Evolutionary conservation across 257 asterid genomes (phyloP).

Genomic region (Solanum lycopersicoides): DNA sequence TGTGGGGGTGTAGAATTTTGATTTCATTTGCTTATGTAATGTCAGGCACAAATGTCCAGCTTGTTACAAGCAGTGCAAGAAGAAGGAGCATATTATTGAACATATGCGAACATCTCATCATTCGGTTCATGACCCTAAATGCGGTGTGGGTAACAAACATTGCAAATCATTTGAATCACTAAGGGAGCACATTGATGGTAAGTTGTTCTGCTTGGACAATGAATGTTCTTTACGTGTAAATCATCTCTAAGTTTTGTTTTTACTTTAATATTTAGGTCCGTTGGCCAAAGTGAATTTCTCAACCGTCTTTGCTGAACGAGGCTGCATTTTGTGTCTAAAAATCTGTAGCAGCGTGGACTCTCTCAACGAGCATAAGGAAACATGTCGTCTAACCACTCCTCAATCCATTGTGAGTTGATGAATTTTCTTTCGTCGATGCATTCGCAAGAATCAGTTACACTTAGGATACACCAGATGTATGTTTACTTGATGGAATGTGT

Average conservation of each 20-base stretch:
- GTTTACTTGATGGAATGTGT: too few species aligned
- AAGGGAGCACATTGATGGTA: not conserved
- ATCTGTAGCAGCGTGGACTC: not conserved
- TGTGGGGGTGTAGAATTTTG: not conserved
- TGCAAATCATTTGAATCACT: not conserved
- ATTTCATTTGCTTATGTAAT: not conserved
- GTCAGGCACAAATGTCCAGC: too few species aligned
- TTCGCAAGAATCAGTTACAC: too few species aligned
- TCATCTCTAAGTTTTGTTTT: not conserved
- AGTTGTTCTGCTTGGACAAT: not conserved
- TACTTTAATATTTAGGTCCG: not conserved
- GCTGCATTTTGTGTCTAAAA: not conserved
- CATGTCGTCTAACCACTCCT: not conserved
- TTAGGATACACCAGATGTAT: too few species aligned
- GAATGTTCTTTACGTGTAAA: not conserved
- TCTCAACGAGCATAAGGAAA: not conserved
- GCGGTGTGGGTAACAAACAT: not conserved
- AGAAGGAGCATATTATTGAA: too few species aligned
- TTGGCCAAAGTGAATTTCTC: not conserved
- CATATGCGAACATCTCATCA: too few species aligned
- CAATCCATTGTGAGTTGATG: not conserved
- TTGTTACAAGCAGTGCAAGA: too few species aligned
- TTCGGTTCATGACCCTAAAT: too few species aligned
- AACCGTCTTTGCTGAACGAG: not conserved
- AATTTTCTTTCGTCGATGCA: too few species aligned